These are phyloP conservation scores for Gracilaria domingensis DNA, from an alignment of 23 red algal species.

Conservation along the genomic window DNA sequence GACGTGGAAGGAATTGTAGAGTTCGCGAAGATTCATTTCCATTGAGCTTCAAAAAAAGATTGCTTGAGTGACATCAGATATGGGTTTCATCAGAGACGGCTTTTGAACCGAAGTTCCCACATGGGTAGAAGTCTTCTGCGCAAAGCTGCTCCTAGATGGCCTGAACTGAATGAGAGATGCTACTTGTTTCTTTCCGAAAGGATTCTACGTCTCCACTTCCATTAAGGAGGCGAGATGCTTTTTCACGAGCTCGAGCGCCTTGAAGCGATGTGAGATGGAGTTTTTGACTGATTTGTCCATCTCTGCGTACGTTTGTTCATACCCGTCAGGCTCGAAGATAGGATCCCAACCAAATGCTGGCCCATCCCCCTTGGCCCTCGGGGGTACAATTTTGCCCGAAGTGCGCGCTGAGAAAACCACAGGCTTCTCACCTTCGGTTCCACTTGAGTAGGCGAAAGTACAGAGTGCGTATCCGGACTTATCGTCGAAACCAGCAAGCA, in stretches of 20 bases:
- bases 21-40: constrained; percentile 24
- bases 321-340: constrained; percentile 92
- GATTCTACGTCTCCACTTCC: background rate
- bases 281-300: constrained; percentile 93
- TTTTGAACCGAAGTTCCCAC: too few species aligned
- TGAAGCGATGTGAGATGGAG: constrained; percentile 86
- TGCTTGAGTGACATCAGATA: background rate
- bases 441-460: constrained; percentile 83
- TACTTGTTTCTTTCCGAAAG: too few species aligned
- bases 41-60: background rate
- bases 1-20: constrained; percentile 35
- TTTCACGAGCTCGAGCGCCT: constrained; percentile 66
- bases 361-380: constrained; percentile 43
- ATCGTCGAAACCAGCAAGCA: constrained; percentile 91
- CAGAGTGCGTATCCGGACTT: constrained; percentile 85
- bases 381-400: constrained; percentile 77
- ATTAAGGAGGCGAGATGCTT: constrained; percentile 39
- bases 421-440: constrained; percentile 34
- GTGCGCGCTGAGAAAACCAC: constrained; percentile 74
- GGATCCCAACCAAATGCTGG: constrained; percentile 98
- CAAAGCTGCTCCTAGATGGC: too few species aligned
- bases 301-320: constrained; percentile 85
- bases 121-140: too few species aligned
- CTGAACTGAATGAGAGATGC: too few species aligned
- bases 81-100: background rate